Evolutionary conservation across 495 filamentous ascomycete species (phyloP).

Genomic region (Aspergillus kassunensis): DNA sequence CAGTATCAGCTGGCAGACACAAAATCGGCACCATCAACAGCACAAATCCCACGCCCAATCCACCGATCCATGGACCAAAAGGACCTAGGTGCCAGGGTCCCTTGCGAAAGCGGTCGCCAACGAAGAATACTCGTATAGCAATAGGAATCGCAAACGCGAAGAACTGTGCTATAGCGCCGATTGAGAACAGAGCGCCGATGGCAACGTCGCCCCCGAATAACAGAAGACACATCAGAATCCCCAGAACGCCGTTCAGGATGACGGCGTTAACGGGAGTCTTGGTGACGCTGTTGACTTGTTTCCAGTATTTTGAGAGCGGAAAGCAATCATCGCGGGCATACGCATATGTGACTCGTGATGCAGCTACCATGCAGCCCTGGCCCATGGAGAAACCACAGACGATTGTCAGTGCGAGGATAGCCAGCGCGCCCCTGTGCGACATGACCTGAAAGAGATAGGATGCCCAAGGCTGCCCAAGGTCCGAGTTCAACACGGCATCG

Average conservation of each 20-base stretch:
- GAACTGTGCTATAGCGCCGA: conserved; percentile 71
- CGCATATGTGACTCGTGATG: conserved; percentile 73
- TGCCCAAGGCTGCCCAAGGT: conserved; percentile 73
- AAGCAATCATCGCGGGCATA: conserved; percentile 79
- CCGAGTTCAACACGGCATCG: conserved; percentile 52
- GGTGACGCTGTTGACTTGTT: conserved; percentile 61
- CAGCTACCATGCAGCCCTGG: conserved; percentile 79
- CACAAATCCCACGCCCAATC: conserved; percentile 58
- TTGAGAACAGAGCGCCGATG: conserved; percentile 71
- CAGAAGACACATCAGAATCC: conserved; percentile 60
- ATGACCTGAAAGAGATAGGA: conserved; percentile 70
- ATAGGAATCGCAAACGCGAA: conserved; percentile 74
- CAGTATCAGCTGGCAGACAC: conserved; percentile 61
- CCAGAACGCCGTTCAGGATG: conserved; percentile 65
- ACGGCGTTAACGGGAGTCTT: conserved; percentile 76
- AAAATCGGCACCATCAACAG: conserved; percentile 71
- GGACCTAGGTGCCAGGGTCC: conserved; percentile 74
- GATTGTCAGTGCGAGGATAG: conserved; percentile 66
- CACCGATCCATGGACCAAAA: conserved; percentile 59
- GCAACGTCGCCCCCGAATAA: conserved; percentile 65
- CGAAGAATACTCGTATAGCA: conserved; percentile 69
- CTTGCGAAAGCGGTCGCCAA: conserved; percentile 62
- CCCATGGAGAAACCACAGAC: conserved; percentile 78
- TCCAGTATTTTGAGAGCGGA: conserved; percentile 60
- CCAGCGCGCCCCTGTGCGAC: conserved; percentile 60